These are phyloP conservation scores for Macrophomina pseudophaseolina DNA, from an alignment of 2,329 filamentous ascomycete genomes.

Conservation along the genomic window DNA sequence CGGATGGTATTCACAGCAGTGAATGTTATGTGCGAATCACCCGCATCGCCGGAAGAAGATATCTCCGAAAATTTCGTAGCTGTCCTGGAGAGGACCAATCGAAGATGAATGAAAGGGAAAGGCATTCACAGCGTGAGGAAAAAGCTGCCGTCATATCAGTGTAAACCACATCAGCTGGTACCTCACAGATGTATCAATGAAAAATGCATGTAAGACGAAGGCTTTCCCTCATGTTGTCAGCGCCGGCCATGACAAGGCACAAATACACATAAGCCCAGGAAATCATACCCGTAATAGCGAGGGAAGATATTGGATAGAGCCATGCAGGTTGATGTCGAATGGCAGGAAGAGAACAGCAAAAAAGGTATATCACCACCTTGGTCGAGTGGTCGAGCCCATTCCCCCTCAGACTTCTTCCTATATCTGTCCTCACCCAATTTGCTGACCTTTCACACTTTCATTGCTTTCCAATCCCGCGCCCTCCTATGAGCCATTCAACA, in stretches of 20 bases:
- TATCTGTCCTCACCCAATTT: neutral
- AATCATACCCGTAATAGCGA: conserved; percentile 9
- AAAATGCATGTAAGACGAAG: neutral
- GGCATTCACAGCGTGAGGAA: neutral
- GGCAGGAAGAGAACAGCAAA: neutral
- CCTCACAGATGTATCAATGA: neutral
- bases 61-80: too few relatives aligned
- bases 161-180: neutral
- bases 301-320: neutral
- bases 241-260: neutral
- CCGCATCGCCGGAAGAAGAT: too few relatives aligned
- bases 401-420: neutral
- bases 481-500: conserved; percentile 46
- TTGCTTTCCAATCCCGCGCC: neutral
- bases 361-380: conserved; percentile 17
- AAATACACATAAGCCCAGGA: neutral
- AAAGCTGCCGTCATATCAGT: neutral
- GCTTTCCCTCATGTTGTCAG: neutral
- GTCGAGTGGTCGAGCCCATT: neutral
- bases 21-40: too few relatives aligned
- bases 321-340: conserved; percentile 7
- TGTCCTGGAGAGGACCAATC: neutral
- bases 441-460: too few relatives aligned
- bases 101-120: too few relatives aligned
- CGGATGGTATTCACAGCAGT: too few relatives aligned